A percentile compares a stretch with the other conserved stretches of the same genome.
These are phyloP conservation scores for Panicum miliaceum DNA, from an alignment of 176 grass and related monocot genomes.

Conservation along the genomic window DNA sequence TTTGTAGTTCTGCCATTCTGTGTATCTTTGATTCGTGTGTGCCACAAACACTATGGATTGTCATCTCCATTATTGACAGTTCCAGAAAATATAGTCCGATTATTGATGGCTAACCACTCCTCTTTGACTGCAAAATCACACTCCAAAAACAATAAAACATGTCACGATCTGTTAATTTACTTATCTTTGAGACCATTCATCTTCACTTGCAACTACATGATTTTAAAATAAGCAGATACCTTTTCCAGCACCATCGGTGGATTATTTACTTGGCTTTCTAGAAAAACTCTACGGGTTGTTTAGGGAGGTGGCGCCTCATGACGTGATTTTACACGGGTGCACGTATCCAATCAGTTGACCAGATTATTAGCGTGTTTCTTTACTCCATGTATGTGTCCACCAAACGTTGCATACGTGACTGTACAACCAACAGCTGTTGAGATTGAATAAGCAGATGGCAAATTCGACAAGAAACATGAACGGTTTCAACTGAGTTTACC, in stretches of 20 bases:
- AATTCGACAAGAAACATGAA: conserved; percentile 30
- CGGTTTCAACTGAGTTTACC: not conserved
- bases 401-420: not conserved
- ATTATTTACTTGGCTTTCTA: not conserved
- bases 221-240: not conserved
- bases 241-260: conserved; percentile 1
- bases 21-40: conserved; percentile 2
- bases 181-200: not conserved
- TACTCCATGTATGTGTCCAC: not conserved
- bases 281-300: not conserved
- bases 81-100: not conserved
- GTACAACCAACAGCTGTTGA: not conserved
- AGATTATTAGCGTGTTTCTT: not conserved
- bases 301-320: not conserved
- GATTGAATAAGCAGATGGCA: conserved; percentile 6
- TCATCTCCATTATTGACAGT: conserved; percentile 21
- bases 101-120: conserved; percentile 32
- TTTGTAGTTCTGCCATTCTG: not conserved
- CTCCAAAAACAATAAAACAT: conserved; percentile 2
- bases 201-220: not conserved
- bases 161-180: not conserved
- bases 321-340: conserved; percentile 14
- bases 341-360: not conserved
- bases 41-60: not conserved
- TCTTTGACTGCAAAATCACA: conserved; percentile 15